These are phyloP conservation scores for Trichoderma koningii DNA, from an alignment of 2,329 filamentous ascomycete genomes.

Conservation along the genomic window DNA sequence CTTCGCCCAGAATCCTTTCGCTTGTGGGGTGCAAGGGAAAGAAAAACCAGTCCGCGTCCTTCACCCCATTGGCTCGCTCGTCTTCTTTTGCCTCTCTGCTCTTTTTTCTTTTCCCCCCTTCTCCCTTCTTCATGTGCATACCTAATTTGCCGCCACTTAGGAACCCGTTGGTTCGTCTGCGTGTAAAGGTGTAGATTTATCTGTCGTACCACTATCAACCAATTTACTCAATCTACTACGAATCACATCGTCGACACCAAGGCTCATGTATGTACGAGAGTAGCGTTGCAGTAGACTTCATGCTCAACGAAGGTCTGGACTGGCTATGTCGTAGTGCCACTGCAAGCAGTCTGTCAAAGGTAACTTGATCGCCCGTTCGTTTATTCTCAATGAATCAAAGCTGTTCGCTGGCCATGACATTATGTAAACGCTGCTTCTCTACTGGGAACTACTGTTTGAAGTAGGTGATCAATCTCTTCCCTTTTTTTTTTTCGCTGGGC, in stretches of 20 bases:
- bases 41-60: not conserved
- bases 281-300: slow-evolving; percentile 11
- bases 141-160: not conserved
- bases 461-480: slow-evolving; percentile 7
- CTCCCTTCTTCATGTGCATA: too few relatives aligned
- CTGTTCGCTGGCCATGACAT: slow-evolving; percentile 4
- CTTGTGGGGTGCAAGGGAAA: not conserved
- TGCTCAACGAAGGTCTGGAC: slow-evolving; percentile 10
- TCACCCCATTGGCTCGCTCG: slow-evolving; percentile 7
- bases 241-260: slow-evolving; percentile 4
- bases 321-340: not conserved
- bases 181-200: not conserved
- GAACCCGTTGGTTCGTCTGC: not conserved
- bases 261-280: slow-evolving; percentile 6
- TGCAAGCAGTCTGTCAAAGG: not conserved
- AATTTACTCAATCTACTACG: slow-evolving; percentile 7
- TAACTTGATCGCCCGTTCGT: not conserved
- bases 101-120: too few relatives aligned
- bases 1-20: not conserved
- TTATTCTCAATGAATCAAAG: not conserved
- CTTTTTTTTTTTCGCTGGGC: not conserved
- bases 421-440: slow-evolving; percentile 8
- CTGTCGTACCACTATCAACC: slow-evolving; percentile 14
- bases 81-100: not conserved
- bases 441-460: too few relatives aligned